Conservation (phyloP, 2,329 filamentous ascomycete genomes). For the Pseudogymnoascus pannorum region DNA sequence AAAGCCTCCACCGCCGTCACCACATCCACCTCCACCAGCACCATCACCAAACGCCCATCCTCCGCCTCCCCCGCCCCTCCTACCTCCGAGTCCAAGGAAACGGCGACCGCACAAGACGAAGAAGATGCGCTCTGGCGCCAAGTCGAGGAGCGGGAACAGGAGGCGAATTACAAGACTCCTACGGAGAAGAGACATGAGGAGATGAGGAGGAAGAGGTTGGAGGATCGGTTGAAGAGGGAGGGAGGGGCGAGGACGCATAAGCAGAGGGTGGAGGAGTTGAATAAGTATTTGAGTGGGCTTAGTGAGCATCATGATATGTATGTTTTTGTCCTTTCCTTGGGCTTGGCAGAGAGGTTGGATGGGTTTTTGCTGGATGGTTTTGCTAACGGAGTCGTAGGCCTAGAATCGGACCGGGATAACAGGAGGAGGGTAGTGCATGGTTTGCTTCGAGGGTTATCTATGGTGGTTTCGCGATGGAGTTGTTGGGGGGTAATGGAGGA, state of each 20-base stretch:
- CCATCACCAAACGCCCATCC: background rate
- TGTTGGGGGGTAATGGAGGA: background rate
- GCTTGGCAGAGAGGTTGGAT: background rate
- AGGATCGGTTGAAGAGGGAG: constrained; percentile 60
- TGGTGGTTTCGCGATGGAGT: background rate
- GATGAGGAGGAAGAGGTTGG: constrained; percentile 68
- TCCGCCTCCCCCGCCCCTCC: background rate
- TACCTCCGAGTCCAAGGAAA: constrained; percentile 26
- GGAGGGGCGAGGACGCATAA: constrained; percentile 87
- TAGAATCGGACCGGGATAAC: constrained; percentile 50
- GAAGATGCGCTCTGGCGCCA: constrained; percentile 34
- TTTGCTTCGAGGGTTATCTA: background rate
- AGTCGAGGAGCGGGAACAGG: constrained; percentile 25
- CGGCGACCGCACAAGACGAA: constrained; percentile 36
- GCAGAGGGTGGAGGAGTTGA: constrained; percentile 90
- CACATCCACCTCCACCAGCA: background rate
- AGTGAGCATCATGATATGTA: constrained; percentile 98
- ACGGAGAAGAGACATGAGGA: constrained; percentile 78
- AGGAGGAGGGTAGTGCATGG: background rate
- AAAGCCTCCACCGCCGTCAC: background rate
- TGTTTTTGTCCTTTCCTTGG: constrained; percentile 20
- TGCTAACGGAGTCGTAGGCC: constrained; percentile 30
- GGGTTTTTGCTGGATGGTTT: background rate
- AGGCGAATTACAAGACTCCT: constrained; percentile 62
- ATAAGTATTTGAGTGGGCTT: constrained; percentile 82